Evolutionary conservation across 2,329 filamentous ascomycete species (phyloP).

Genomic region (Colletotrichum musae): DNA sequence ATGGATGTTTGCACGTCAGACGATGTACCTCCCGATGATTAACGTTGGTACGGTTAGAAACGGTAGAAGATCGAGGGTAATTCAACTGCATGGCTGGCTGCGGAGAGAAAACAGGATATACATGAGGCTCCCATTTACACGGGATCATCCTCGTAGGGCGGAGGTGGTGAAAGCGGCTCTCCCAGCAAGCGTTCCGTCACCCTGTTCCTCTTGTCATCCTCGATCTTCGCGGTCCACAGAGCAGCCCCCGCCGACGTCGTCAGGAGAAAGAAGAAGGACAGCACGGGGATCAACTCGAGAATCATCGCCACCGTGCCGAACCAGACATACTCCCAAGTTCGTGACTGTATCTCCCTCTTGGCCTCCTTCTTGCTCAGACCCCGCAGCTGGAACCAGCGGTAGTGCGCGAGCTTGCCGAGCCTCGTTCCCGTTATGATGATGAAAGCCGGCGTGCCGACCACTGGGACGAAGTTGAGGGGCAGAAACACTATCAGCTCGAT

Average conservation of each 20-base stretch:
- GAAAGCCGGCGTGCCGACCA: conserved; percentile 87
- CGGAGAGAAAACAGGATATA: not conserved
- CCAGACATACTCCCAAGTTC: conserved; percentile 90
- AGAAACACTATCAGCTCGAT: conserved; percentile 84
- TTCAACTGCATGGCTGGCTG: not conserved
- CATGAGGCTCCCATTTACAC: conserved; percentile 43
- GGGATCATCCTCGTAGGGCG: conserved; percentile 56
- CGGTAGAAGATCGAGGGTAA: not conserved
- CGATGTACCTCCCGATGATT: too few species aligned
- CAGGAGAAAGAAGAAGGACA: conserved; percentile 95
- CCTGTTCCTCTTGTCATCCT: conserved; percentile 65
- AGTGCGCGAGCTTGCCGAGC: conserved; percentile 90
- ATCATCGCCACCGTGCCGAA: conserved; percentile 90
- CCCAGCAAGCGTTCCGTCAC: conserved; percentile 42
- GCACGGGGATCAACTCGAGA: conserved; percentile 87
- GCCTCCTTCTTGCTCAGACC: conserved; percentile 81
- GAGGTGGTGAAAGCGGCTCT: conserved; percentile 51
- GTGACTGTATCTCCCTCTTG: conserved; percentile 76
- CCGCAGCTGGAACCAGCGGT: conserved; percentile 88
- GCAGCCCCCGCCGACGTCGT: conserved; percentile 89
- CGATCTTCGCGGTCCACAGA: conserved; percentile 86
- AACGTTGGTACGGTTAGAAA: not conserved
- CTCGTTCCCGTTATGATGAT: conserved; percentile 89
- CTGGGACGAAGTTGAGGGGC: conserved; percentile 89
- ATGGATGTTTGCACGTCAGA: too few species aligned